Conservation (phyloP, 2,329 filamentous ascomycete species). For the Paracoccidioides lutzii region DNA sequence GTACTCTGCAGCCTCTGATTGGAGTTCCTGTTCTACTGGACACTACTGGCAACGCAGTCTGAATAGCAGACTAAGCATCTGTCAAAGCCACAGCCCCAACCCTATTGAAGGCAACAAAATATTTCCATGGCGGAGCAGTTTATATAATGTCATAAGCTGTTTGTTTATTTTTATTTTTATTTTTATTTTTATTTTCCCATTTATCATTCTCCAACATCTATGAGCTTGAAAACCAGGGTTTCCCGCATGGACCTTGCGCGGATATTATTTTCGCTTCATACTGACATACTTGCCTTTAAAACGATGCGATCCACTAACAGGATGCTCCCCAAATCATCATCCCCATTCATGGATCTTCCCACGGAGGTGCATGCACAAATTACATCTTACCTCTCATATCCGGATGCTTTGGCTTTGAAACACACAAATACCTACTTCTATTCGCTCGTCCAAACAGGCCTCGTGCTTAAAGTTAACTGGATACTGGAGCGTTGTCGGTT, state of each 20-base stretch:
- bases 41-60: neutral
- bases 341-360: constrained; percentile 41
- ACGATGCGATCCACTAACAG: neutral
- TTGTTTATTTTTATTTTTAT: no score
- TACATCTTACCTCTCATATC: constrained; percentile 49
- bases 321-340: neutral
- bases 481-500: constrained; percentile 50
- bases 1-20: neutral
- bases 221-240: neutral
- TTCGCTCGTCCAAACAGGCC: constrained; percentile 50
- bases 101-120: constrained; percentile 1
- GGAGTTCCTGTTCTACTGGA: neutral
- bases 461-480: constrained; percentile 56
- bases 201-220: neutral
- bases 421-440: constrained; percentile 54
- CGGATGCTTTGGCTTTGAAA: constrained; percentile 58
- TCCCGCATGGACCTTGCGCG: neutral
- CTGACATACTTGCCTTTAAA: neutral
- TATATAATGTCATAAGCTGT: neutral
- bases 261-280: no score
- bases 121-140: neutral
- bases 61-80: neutral
- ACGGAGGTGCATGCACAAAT: constrained; percentile 56
- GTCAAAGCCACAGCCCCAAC: neutral
- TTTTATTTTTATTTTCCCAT: neutral